Conservation (phyloP, 441 rosid species). For the Syzygium malaccense region DNA sequence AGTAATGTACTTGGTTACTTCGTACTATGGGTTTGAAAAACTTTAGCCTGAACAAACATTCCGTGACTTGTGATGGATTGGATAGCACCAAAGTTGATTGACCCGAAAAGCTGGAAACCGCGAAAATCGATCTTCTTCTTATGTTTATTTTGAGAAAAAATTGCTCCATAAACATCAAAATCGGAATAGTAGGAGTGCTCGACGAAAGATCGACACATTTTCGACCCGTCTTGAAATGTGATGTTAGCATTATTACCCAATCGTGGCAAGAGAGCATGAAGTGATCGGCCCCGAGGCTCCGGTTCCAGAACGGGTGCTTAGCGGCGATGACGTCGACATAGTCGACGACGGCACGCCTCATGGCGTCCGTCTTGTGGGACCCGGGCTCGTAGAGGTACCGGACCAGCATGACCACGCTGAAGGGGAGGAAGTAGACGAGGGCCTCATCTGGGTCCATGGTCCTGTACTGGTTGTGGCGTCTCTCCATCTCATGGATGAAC, state of each 20-base stretch:
- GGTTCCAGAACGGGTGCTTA: slow-evolving; percentile 49
- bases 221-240: fast-evolving
- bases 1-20: not conserved
- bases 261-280: slow-evolving; percentile 62
- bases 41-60: not conserved
- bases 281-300: slow-evolving; percentile 54
- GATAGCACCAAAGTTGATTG: not conserved
- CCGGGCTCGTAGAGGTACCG: slow-evolving; percentile 30
- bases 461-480: slow-evolving; percentile 13
- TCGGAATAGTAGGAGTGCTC: too few species aligned
- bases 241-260: slow-evolving; percentile 30
- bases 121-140: not conserved
- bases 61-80: not conserved
- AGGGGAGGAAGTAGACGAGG: slow-evolving; percentile 52
- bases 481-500: slow-evolving; percentile 43
- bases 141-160: too few species aligned
- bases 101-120: not conserved
- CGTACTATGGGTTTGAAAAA: not conserved
- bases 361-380: slow-evolving; percentile 11
- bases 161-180: too few species aligned
- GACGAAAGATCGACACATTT: not conserved
- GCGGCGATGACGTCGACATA: slow-evolving; percentile 28
- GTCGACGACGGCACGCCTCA: slow-evolving; percentile 31
- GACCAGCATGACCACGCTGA: slow-evolving; percentile 54
- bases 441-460: slow-evolving; percentile 44